Base-by-base conservation (phyloP, 169 alveolate species). In the Eimeria tenella region DNA sequence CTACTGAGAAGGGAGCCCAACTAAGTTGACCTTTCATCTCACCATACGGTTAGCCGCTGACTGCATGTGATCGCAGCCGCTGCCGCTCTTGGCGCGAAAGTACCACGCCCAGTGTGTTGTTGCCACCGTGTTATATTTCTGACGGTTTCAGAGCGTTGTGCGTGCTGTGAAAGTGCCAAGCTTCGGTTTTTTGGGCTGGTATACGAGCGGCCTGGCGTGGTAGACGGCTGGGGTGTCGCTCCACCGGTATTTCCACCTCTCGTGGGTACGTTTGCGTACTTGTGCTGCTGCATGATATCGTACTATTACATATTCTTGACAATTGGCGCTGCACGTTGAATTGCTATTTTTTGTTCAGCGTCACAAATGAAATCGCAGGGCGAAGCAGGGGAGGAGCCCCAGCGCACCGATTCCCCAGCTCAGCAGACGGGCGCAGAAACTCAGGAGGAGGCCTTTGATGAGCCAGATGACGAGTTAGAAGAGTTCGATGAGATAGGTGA, bases 401-500 rank as follows among this genome's bases (percentile, higher is more conserved):
- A 62, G 92, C 81, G 75, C 92, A 21, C 92, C n/a, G 92, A 63
- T n/a, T 77, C 92, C 8, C 73, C 92, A 25, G 68, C 92, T 19
- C 88, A 75, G 50, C 73, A 75, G 31, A 70, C 73, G 73, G 53
- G 58, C 56, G 86, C 52, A 58, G 95, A 65, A 74, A 87, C 86
- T 7, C 94, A 94, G 21, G 94, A 94, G 25, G 93, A 89, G 53
- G 75, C 94, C 11, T 94, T 94, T 42, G 96, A 94, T 42, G 96
- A 94, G 75, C 96, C 96, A 21, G 96, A 94, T 52, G 96, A 94
- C 86, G 96, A 94, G 65, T 89, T 94, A 19, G 96, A 94, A 79
- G 96, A 94, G 31, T 94, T 94, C 81, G 96, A 94, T 42, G 94
- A 87, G 65, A 94, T 94, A 50, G 96, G 96, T 94, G 55, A 17